Evolutionary conservation across 352 stramenopile genomes (phyloP).

Genomic region (Globisporangium middletonii): DNA sequence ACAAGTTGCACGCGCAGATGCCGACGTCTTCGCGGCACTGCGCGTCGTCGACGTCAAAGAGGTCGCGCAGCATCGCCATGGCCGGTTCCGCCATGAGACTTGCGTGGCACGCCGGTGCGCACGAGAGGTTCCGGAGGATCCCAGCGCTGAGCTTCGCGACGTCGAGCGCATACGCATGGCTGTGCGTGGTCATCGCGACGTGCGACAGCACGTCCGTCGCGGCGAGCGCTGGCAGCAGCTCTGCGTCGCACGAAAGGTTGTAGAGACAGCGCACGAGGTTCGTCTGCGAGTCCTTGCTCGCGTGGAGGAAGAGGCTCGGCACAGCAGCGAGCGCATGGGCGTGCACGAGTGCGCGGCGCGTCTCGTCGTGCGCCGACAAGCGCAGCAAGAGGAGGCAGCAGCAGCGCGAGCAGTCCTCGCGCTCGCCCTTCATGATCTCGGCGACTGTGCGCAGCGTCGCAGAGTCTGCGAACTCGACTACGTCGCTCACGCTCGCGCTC

Average conservation of each 20-base stretch:
- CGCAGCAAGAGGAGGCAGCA: constrained; percentile 54
- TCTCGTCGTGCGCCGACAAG: constrained; percentile 39
- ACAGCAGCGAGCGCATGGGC: constrained; percentile 14
- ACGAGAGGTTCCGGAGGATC: constrained; percentile 54
- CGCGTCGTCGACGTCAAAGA: constrained; percentile 44
- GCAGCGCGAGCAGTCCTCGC: constrained; percentile 28
- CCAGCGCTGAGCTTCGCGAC: constrained; percentile 19
- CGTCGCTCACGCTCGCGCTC: constrained; percentile 17
- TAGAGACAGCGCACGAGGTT: constrained; percentile 54
- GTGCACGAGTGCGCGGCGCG: constrained; percentile 19
- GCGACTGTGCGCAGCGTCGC: constrained; percentile 17
- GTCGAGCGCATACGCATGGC: constrained; percentile 16
- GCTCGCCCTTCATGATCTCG: constrained; percentile 13
- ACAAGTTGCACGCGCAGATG: constrained; percentile 58
- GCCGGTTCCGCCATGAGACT: constrained; percentile 33
- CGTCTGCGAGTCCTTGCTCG: constrained; percentile 23
- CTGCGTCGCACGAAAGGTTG: constrained; percentile 46
- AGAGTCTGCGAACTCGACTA: constrained; percentile 26
- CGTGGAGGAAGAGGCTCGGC: constrained; percentile 27
- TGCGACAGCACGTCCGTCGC: constrained; percentile 16
- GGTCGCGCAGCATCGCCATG: constrained; percentile 33
- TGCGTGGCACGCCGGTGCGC: constrained; percentile 23
- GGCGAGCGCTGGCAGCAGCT: constrained; percentile 22
- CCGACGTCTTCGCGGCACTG: constrained; percentile 44
- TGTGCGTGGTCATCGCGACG: constrained; percentile 17